Evolutionary conservation across 2,329 filamentous ascomycete genomes (phyloP), one percentile per base, ranked within the genome.

Genomic region (Verruconis gallopava): DNA sequence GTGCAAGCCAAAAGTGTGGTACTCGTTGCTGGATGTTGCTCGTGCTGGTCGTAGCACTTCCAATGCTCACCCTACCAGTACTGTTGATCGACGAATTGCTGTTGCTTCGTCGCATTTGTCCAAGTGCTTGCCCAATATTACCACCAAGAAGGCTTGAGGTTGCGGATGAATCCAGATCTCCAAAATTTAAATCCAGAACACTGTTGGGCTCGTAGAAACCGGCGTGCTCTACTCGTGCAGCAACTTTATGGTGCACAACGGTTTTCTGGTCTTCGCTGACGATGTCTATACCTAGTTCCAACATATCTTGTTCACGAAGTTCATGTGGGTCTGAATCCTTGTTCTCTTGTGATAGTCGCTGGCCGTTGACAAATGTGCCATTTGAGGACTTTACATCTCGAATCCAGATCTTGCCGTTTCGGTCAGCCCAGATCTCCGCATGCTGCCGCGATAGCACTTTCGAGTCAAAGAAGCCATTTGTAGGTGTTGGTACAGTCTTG

Each of bases 181-280:
- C 85, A 64, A 94, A 93, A 54, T 81, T 93, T 65, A 95, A 78
- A 55, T 94, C 86, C 51, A 93, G 63, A 37, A 88, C 74, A 55
- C 83, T 93, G 51, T 74, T 83, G 5, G 77, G 74, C 35, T 73
- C 79, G 48, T 88, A 75, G 49, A 89, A 81, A 4, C 91, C 91
- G 30, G 91, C 86, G 63, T 95, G 85, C 59, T 98, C 91, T 43
- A 98, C 86, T 58, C 93, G 93, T 43, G 91, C 88, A 15, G 89
- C 88, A 37, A 98, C 91, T 58, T 98, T 98, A 66, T 96, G 91
- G 57, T 98, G 91, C 12, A 98, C 88, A 20, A 98, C 86, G 0
- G 88, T 95, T 65, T 94, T 96, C 59, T 96, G 89, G 58, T 98
- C 91, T 60, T 98, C 91, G 61, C 85, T 94, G 40, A 98, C 89